Base-by-base conservation (phyloP, 2,329 filamentous ascomycete genomes). In the Sporothrix dimorphospora region DNA sequence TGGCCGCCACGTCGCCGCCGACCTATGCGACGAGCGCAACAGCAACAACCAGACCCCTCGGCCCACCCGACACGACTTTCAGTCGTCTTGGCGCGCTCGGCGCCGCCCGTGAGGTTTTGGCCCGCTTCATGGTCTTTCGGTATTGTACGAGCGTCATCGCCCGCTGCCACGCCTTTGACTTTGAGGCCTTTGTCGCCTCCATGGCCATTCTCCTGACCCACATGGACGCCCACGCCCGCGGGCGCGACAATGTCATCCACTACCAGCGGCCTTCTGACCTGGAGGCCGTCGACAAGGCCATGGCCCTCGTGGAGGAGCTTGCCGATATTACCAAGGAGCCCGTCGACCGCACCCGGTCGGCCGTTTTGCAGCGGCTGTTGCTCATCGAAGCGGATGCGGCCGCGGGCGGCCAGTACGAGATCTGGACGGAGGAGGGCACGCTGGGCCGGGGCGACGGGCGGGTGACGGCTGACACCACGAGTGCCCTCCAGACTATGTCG, bases 31-130 rank as follows among this genome's bases (percentile, higher is more conserved):
- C n/a, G n/a, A 53, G 4, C 4, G n/a, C 49, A 4, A 53, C 49
- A 3, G n/a, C 34, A 12, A 16, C 59, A 11, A 34, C 45, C 5
- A 14, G 27, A 2, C 14, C 77, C 30, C 78, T 80, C 19, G 77
- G 79, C 12, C 79, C 81, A 16, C 82, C 82, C 70, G 82, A 84
- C 24, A 68, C 68, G 7, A 45, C 61, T 1, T 84, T 84, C 74
- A 85, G 82, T 72, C 85, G 82, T 69, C 81, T 82, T 21, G 82
- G 81, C 3, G 83, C 83, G 70, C 77, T 80, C 12, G 81, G 79
- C 42, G 79, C 81, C 4, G 77, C 75, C 14, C 79, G 82, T 3
- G 82, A 83, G 74, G 77, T 83, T 0, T 67, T 83, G 2, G 72
- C 73, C 7, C 79, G 80, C n/a, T 82, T 80, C 67, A 76, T 81